Conservation (phyloP, 2,329 filamentous ascomycete genomes). For the Nakataea oryzae region DNA sequence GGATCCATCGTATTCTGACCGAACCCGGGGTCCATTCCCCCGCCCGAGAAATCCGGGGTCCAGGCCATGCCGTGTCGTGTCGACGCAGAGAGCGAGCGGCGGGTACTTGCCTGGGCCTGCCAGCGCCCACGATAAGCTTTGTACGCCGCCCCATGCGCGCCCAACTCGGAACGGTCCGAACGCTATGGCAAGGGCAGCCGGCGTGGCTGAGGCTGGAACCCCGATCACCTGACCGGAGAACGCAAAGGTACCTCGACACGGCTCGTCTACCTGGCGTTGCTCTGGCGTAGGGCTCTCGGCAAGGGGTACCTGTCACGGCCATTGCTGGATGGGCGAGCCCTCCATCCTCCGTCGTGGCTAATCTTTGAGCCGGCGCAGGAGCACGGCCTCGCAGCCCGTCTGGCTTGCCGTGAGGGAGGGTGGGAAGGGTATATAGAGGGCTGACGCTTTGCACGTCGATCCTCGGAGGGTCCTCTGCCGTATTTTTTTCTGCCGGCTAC, state of each 20-base stretch:
- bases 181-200: background rate
- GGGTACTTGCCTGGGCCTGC: background rate
- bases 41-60: background rate
- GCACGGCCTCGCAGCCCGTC: background rate
- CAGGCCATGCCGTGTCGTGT: background rate
- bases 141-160: background rate
- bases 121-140: no score
- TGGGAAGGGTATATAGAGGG: background rate
- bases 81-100: no score
- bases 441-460: background rate
- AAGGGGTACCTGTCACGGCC: background rate
- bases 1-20: no score
- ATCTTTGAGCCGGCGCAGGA: background rate
- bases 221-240: slow-evolving; percentile 2
- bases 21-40: background rate
- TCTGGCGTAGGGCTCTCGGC: background rate
- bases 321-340: background rate
- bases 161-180: slow-evolving; percentile 1
- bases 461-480: background rate
- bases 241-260: background rate
- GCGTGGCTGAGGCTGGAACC: background rate
- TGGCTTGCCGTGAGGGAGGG: background rate
- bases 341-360: background rate
- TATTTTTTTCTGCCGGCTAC: background rate
- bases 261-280: background rate